Conservation (phyloP, 2,329 filamentous ascomycete species). For the Chaetomium strumarium region DNA sequence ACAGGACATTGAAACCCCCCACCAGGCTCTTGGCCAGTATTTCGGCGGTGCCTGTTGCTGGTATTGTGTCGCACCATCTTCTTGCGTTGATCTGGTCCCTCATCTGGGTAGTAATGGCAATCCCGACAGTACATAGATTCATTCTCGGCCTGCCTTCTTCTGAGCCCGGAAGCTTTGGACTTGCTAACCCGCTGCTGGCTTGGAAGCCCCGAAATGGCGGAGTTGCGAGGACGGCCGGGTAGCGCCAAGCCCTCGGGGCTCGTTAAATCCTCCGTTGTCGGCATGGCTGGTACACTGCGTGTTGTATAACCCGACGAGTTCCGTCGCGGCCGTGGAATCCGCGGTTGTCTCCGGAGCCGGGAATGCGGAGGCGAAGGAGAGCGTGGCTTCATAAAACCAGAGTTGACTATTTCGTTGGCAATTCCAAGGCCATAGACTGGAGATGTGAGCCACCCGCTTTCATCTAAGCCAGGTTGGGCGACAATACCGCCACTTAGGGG, state of each 20-base stretch:
- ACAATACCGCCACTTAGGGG: neutral
- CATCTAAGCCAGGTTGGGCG: neutral
- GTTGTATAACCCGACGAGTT: neutral
- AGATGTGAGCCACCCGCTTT: neutral
- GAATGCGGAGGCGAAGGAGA: neutral
- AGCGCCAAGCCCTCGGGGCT: neutral
- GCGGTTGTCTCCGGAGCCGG: neutral
- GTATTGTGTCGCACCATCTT: conserved; percentile 10
- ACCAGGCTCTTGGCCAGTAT: neutral
- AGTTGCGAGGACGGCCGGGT: neutral
- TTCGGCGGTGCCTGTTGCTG: conserved; percentile 8
- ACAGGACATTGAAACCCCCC: neutral
- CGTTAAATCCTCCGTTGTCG: neutral
- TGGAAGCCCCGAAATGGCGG: neutral
- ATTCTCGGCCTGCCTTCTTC: neutral
- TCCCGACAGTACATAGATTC: neutral
- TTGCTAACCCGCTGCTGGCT: neutral
- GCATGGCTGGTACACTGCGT: neutral
- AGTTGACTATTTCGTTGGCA: neutral
- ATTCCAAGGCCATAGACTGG: neutral
- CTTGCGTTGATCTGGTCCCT: conserved; percentile 2
- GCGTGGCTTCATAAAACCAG: neutral
- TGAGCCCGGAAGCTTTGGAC: neutral
- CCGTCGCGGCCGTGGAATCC: neutral
- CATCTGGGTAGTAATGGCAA: conserved; percentile 5